Base-by-base conservation (phyloP, 2,329 filamentous ascomycete genomes). In the Orbilia quercus region DNA sequence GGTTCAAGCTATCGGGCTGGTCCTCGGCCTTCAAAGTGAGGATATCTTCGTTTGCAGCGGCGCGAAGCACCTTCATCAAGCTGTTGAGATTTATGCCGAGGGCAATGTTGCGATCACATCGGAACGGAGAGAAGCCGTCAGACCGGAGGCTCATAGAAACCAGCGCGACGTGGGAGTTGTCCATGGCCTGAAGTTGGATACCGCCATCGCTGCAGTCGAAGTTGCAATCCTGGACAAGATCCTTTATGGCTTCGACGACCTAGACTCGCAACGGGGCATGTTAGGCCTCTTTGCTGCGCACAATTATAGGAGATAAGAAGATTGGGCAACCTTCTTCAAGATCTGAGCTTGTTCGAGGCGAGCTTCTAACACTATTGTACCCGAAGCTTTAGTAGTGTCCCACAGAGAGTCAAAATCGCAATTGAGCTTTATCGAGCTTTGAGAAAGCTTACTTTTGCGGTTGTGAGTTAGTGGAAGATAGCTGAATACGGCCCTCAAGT, bases 141-240 rank as follows among this genome's bases (percentile, higher is more conserved):
- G 94, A 91, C 84, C 95, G 95, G 82, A 99, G 90, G 86, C 96
- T 89, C 95, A 99, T 99, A 77, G 95, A 97, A 60, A 99, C 95
- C 63, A 99, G 91, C 75, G 95, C 95, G 79, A 99, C 95, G 84
- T 99, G 95, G 55, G 93, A 98, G 88, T 98, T 99, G 86, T 99
- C 95, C 96, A 99, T 99, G 80, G 95, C 95, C 84, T 99, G 95
- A 65, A 99, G 91, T 57, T 94, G 93, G 80, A 99, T 95, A 75
- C 95, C 95, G 63, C 92, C 94, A 86, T 99, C 96, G 90, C 98
- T 99, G 90, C 96, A 99, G 86, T 99, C 95, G 84, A 99, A 99
- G 84, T 99, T 99, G 89, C 95, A 99, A 84, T 99, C 95, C 83
- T 98, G 95, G 60, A 99, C 95, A 57, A 99, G 89, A 80, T 99